Percentiles rank a stretch among this genome's conserved stretches.
Evolutionary conservation across 176 grass and related monocot genomes (phyloP).

Genomic region (Themeda triandra): DNA sequence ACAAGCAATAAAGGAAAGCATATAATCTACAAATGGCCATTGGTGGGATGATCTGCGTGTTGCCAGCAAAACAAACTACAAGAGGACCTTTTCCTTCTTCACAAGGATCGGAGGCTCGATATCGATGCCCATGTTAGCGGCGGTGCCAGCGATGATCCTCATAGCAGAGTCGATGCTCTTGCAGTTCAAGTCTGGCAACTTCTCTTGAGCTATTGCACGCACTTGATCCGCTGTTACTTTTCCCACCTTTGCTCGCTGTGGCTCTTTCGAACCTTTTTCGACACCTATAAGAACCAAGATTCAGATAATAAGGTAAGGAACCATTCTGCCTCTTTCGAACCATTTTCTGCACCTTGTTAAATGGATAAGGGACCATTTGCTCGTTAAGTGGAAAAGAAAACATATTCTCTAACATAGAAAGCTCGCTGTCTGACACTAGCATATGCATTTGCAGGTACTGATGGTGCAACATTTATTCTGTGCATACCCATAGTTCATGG

Average conservation of each 20-base stretch:
- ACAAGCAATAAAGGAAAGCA: conserved; percentile 15
- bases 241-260: conserved; percentile 66
- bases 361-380: not conserved
- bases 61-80: conserved; percentile 36
- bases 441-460: not conserved
- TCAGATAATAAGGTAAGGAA: conserved; percentile 13
- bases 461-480: not conserved
- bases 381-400: not conserved
- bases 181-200: conserved; percentile 90
- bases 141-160: conserved; percentile 89
- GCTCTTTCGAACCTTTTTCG: conserved; percentile 80
- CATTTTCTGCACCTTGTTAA: not conserved
- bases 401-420: not conserved
- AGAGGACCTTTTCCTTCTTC: conserved; percentile 64
- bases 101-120: conserved; percentile 71
- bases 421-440: not conserved
- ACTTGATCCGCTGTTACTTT: conserved; percentile 81
- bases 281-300: conserved; percentile 54
- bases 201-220: conserved; percentile 72
- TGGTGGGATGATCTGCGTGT: not conserved
- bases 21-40: conserved; percentile 41
- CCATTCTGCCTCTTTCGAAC: not conserved
- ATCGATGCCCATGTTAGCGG: conserved; percentile 93
- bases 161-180: conserved; percentile 87
- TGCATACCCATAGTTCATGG: not conserved